Evolutionary conservation across 73 alveolate species (phyloP).

Genomic region (Symbiodinium pilosum): DNA sequence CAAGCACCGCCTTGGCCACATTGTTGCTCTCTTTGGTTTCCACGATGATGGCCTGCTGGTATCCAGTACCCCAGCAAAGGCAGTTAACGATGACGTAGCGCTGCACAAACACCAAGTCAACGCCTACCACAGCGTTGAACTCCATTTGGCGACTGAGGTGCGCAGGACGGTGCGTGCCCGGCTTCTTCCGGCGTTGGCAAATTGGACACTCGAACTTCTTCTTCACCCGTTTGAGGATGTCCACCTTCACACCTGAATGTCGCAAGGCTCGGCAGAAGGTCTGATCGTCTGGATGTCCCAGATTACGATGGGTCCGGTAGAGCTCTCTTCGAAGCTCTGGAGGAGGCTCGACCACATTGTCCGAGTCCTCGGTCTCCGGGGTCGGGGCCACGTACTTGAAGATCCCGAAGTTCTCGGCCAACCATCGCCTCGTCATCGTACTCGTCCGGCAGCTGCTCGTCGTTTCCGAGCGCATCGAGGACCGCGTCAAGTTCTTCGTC

Average conservation of each 20-base stretch:
- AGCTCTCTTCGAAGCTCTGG: not conserved
- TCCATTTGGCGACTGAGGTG: conserved; percentile 1
- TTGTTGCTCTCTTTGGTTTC: not conserved
- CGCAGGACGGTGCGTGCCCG: not conserved
- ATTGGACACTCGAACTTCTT: not conserved
- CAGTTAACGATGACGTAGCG: not conserved
- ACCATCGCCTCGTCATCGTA: not conserved
- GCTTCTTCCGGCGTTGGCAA: not conserved
- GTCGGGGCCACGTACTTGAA: no score
- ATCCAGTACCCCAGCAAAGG: not conserved
- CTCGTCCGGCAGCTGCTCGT: not conserved
- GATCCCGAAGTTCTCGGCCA: not conserved
- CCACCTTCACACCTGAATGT: not conserved
- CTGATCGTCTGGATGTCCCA: not conserved
- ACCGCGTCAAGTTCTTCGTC: no score
- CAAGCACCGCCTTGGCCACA: not conserved
- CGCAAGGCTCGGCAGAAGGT: not conserved
- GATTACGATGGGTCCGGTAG: not conserved
- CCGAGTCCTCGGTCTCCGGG: not conserved
- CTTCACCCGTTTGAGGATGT: not conserved
- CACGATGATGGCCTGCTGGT: not conserved
- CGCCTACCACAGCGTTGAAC: conserved; percentile 53
- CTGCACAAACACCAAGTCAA: not conserved
- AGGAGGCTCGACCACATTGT: not conserved
- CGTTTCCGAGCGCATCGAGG: not conserved